phyloP scores from a whole-genome alignment of 768 basidiomycete species.

The Pleurotus ostreatus region DNA sequence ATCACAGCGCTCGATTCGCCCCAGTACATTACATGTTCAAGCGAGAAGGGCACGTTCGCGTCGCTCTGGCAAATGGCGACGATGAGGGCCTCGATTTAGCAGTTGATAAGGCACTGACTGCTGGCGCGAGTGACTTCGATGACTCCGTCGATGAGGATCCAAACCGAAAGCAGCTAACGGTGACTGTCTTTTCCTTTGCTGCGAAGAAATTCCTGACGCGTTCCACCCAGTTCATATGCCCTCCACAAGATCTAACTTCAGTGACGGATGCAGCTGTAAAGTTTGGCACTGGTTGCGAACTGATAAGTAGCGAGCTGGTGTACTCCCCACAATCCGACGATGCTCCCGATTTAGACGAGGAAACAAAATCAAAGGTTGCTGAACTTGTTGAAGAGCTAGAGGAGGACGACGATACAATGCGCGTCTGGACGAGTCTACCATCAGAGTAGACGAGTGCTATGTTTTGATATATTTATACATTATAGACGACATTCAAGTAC shows the following conservation, averaged over 20 bases:
- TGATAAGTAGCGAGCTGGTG: conserved; percentile 47
- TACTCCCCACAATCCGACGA: conserved; percentile 47
- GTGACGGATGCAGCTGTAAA: conserved; percentile 31
- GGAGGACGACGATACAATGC: conserved; percentile 52
- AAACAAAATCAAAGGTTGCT: conserved; percentile 35
- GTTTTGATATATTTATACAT: conserved; percentile 9
- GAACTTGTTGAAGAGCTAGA: conserved; percentile 49
- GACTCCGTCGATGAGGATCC: conserved; percentile 23
- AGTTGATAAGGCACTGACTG: conserved; percentile 35
- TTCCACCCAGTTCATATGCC: conserved; percentile 39
- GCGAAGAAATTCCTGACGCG: conserved; percentile 4
- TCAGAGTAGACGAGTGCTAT: conserved; percentile 17
- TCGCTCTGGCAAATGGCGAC: conserved; percentile 31
- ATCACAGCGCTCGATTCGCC: conserved; percentile 51
- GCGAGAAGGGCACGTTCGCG: conserved; percentile 47
- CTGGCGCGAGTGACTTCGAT: conserved; percentile 44
- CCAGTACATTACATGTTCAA: conserved; percentile 66
- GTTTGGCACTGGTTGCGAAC: conserved; percentile 20
- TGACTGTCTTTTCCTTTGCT: conserved; percentile 12
- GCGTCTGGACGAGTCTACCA: conserved; percentile 50
- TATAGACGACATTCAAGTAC: conserved; percentile 14
- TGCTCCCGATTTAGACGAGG: conserved; percentile 27
- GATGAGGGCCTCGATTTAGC: conserved; percentile 27
- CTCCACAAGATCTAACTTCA: conserved; percentile 32
- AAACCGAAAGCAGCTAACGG: conserved; percentile 1